Percentiles rank a stretch among this genome's conserved stretches.
phyloP scores from a whole-genome alignment of 768 basidiomycete species.

The Galerina sulciceps region DNA sequence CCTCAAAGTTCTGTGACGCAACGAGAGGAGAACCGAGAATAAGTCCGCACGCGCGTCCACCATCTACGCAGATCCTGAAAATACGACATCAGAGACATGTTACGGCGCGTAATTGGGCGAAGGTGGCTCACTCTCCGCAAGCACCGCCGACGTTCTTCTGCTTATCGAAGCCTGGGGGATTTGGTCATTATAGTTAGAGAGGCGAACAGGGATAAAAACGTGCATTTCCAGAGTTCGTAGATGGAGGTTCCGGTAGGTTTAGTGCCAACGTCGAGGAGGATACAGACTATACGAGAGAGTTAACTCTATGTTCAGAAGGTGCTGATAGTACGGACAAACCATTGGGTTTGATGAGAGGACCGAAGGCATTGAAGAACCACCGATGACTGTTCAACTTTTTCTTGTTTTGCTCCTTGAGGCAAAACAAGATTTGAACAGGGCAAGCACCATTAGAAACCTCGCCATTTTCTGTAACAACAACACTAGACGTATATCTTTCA shows the following conservation, averaged over 20 bases:
- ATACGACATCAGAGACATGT: background rate
- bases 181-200: constrained; percentile 13
- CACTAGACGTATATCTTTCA: constrained; percentile 73
- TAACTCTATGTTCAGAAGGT: constrained; percentile 1
- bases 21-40: constrained; percentile 78
- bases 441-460: constrained; percentile 79
- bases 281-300: constrained; percentile 58
- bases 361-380: constrained; percentile 98
- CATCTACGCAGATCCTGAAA: constrained; percentile 79
- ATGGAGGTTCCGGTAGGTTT: constrained; percentile 94
- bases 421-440: constrained; percentile 88
- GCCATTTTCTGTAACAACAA: constrained; percentile 77
- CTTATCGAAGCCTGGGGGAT: constrained; percentile 67
- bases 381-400: constrained; percentile 96
- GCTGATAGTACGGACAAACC: constrained; percentile 41
- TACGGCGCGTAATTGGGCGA: background rate
- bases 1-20: constrained; percentile 96
- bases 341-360: constrained; percentile 84
- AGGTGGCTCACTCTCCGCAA: constrained; percentile 78
- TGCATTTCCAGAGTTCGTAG: constrained; percentile 96
- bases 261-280: constrained; percentile 94
- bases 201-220: constrained; percentile 6
- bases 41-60: constrained; percentile 72
- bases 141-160: constrained; percentile 89
- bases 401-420: constrained; percentile 95